A percentile compares a stretch with the other conserved stretches of the same genome.
These are phyloP conservation scores for Fusarium hainanense DNA, from an alignment of 2,329 filamentous ascomycete genomes.

Conservation along the genomic window DNA sequence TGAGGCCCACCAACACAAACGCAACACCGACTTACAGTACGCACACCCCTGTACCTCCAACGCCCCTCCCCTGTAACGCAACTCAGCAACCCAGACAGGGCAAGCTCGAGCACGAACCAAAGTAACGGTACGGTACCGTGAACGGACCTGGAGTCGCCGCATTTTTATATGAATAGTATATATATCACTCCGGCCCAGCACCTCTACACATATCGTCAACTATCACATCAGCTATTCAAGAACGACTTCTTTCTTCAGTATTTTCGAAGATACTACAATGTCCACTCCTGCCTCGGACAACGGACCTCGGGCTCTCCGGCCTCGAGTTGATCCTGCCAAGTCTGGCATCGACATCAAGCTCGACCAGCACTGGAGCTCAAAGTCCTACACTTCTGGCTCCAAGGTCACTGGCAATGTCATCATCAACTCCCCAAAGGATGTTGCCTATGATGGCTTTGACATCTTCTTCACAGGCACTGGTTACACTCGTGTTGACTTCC, in stretches of 20 bases:
- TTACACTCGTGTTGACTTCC: constrained; percentile 63
- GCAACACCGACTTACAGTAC: constrained; percentile 2
- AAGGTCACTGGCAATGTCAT: constrained; percentile 61
- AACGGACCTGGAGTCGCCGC: constrained; percentile 21
- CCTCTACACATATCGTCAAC: constrained; percentile 24
- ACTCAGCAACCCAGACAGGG: constrained; percentile 35
- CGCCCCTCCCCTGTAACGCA: constrained; percentile 36
- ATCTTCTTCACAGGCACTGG: constrained; percentile 64
- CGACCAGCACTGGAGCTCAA: constrained; percentile 64
- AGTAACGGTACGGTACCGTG: constrained; percentile 40
- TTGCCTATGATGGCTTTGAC: constrained; percentile 63
- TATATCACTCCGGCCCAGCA: constrained; percentile 38
- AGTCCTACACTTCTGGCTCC: constrained; percentile 67
- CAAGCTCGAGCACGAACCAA: constrained; percentile 35
- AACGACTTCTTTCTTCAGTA: neutral
- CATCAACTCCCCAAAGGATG: constrained; percentile 59
- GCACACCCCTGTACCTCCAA: constrained; percentile 25
- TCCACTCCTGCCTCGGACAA: constrained; percentile 42
- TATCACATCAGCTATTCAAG: constrained; percentile 30
- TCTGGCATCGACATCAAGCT: constrained; percentile 61
- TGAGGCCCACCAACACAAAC: constrained; percentile 4
- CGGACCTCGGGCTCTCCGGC: constrained; percentile 35
- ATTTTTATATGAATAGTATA: constrained; percentile 39
- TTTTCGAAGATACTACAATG: constrained; percentile 37
- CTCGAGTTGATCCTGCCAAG: constrained; percentile 35